These are phyloP conservation scores for Starmerella khaoyaiensis DNA, from an alignment of 805 yeast species.

Conservation along the genomic window DNA sequence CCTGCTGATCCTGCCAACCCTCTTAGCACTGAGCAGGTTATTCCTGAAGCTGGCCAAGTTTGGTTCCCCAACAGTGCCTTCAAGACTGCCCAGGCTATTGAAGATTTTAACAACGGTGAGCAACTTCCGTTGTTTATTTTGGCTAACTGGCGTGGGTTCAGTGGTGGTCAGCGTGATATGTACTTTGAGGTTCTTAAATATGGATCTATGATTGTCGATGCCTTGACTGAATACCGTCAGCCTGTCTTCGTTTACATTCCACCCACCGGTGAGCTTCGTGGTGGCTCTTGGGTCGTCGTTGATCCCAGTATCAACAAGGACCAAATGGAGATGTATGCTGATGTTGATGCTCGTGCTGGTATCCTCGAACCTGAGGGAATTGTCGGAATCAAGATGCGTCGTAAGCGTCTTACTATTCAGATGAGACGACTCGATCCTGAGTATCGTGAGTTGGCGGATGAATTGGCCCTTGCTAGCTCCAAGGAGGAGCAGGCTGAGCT, in stretches of 20 bases:
- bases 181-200: constrained; percentile 94
- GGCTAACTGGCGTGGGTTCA: constrained; percentile 99
- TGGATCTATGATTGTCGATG: constrained; percentile 95
- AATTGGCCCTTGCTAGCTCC: constrained; percentile 36
- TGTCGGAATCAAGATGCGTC: constrained; percentile 96
- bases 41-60: constrained; percentile 97
- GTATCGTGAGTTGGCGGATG: constrained; percentile 50
- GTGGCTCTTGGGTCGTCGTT: constrained; percentile 99
- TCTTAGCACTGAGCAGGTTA: constrained; percentile 70
- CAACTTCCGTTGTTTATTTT: constrained; percentile 92
- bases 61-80: constrained; percentile 99
- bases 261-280: constrained; percentile 96
- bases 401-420: constrained; percentile 79
- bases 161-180: constrained; percentile 99
- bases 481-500: constrained; percentile 55
- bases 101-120: constrained; percentile 96
- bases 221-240: constrained; percentile 87
- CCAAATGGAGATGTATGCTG: constrained; percentile 99
- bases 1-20: constrained; percentile 99
- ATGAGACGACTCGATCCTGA: constrained; percentile 79
- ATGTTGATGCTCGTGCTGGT: constrained; percentile 90
- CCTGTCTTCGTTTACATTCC: constrained; percentile 96
- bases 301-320: constrained; percentile 95
- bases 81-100: constrained; percentile 97
- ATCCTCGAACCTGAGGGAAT: constrained; percentile 98